Conservation (phyloP, 2,329 filamentous ascomycete species). For the Talaromyces islandicus region DNA sequence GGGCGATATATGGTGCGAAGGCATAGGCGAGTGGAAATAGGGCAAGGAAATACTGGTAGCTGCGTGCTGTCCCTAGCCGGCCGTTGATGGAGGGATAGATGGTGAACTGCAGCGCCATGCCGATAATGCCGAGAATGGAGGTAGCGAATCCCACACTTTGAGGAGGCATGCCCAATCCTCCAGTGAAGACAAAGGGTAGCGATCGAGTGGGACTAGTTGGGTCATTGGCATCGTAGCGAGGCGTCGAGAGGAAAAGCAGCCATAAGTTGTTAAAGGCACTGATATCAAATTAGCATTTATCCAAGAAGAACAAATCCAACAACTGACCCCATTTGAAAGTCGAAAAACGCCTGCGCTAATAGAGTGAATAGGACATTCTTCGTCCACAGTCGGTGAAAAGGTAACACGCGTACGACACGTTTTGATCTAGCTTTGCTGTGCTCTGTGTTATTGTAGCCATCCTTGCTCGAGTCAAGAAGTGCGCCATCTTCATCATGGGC, state of each 20-base stretch:
- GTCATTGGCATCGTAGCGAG: slow-evolving; percentile 46
- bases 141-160: slow-evolving; percentile 67
- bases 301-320: not conserved
- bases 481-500: slow-evolving; percentile 28
- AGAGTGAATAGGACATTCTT: slow-evolving; percentile 52
- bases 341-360: slow-evolving; percentile 61
- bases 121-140: slow-evolving; percentile 66
- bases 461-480: slow-evolving; percentile 24
- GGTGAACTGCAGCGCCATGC: slow-evolving; percentile 64
- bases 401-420: slow-evolving; percentile 36
- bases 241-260: slow-evolving; percentile 71
- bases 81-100: slow-evolving; percentile 65
- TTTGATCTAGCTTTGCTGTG: slow-evolving; percentile 26
- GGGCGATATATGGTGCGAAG: slow-evolving; percentile 64
- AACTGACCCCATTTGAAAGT: slow-evolving; percentile 57
- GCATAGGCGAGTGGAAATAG: slow-evolving; percentile 68
- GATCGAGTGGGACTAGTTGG: slow-evolving; percentile 35
- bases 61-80: slow-evolving; percentile 61
- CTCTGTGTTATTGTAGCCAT: slow-evolving; percentile 32
- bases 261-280: slow-evolving; percentile 71
- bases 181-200: slow-evolving; percentile 56
- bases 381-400: slow-evolving; percentile 50
- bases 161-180: slow-evolving; percentile 67
- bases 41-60: slow-evolving; percentile 61
- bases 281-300: slow-evolving; percentile 3